These are phyloP conservation scores for Russula brevipes DNA, from an alignment of 768 basidiomycete species.

Conservation along the genomic window DNA sequence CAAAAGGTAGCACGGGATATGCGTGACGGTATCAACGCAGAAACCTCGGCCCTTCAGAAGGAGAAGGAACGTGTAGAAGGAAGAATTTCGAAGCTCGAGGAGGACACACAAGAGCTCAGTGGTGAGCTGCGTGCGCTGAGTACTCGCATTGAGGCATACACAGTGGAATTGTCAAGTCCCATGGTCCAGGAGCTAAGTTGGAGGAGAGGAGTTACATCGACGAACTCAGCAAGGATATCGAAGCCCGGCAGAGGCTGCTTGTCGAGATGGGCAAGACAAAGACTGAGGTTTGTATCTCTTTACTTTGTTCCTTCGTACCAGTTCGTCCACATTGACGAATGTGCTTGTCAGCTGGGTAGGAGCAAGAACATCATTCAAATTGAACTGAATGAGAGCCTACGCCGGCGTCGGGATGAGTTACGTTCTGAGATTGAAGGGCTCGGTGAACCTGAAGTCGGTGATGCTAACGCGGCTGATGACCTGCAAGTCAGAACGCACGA, in stretches of 20 bases:
- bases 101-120: slow-evolving; percentile 64
- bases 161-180: slow-evolving; percentile 65
- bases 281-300: slow-evolving; percentile 55
- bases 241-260: slow-evolving; percentile 64
- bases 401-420: slow-evolving; percentile 74
- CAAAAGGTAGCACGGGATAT: slow-evolving; percentile 65
- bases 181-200: slow-evolving; percentile 66
- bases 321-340: slow-evolving; percentile 4
- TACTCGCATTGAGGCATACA: slow-evolving; percentile 59
- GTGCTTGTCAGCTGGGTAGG: slow-evolving; percentile 53
- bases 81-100: slow-evolving; percentile 59
- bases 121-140: slow-evolving; percentile 60
- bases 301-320: slow-evolving; percentile 2
- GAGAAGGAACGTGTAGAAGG: slow-evolving; percentile 68
- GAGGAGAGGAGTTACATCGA: slow-evolving; percentile 69
- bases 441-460: slow-evolving; percentile 55
- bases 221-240: slow-evolving; percentile 67
- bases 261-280: slow-evolving; percentile 62
- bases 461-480: slow-evolving; percentile 55
- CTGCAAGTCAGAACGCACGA: slow-evolving; percentile 67
- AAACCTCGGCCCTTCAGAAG: slow-evolving; percentile 50
- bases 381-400: slow-evolving; percentile 85
- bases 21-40: slow-evolving; percentile 60
- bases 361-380: slow-evolving; percentile 82
- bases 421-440: slow-evolving; percentile 67